Percentiles rank a stretch among this genome's conserved stretches.
Evolutionary conservation across 768 basidiomycete species (phyloP).

Genomic region (Dendrothele bispora): DNA sequence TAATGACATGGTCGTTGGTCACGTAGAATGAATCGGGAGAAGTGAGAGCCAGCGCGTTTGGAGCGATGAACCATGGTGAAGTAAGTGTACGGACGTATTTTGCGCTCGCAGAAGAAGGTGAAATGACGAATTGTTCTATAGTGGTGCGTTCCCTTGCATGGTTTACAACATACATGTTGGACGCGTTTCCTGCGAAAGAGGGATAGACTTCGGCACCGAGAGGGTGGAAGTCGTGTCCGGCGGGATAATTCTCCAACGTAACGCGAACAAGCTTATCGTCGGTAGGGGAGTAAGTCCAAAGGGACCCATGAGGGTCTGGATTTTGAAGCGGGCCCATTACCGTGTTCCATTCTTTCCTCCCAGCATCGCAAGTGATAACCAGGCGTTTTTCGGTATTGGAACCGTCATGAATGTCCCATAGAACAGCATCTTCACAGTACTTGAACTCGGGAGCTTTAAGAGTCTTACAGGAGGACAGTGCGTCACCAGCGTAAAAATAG

Average conservation of each 20-base stretch:
- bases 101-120: constrained; percentile 42
- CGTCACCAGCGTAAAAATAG: constrained; percentile 54
- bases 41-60: constrained; percentile 67
- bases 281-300: constrained; percentile 54
- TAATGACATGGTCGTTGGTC: constrained; percentile 70
- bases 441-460: constrained; percentile 38
- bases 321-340: constrained; percentile 70
- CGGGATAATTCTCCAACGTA: constrained; percentile 52
- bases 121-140: constrained; percentile 66
- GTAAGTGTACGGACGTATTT: constrained; percentile 60
- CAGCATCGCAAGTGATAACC: constrained; percentile 31
- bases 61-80: constrained; percentile 57
- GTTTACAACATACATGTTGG: constrained; percentile 67
- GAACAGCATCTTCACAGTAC: constrained; percentile 64
- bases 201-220: constrained; percentile 64
- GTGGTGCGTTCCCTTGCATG: constrained; percentile 61
- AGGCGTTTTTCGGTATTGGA: constrained; percentile 21
- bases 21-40: constrained; percentile 70
- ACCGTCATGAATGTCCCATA: constrained; percentile 62
- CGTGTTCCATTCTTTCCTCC: constrained; percentile 66
- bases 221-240: constrained; percentile 66
- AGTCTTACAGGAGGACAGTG: constrained; percentile 42
- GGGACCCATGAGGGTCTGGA: constrained; percentile 54
- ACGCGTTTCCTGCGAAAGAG: constrained; percentile 44
- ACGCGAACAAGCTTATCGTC: constrained; percentile 36